A percentile compares a stretch with the other conserved stretches of the same genome.
Evolutionary conservation across 2,329 filamentous ascomycete species (phyloP).

Genomic region (Seiridium cupressi): DNA sequence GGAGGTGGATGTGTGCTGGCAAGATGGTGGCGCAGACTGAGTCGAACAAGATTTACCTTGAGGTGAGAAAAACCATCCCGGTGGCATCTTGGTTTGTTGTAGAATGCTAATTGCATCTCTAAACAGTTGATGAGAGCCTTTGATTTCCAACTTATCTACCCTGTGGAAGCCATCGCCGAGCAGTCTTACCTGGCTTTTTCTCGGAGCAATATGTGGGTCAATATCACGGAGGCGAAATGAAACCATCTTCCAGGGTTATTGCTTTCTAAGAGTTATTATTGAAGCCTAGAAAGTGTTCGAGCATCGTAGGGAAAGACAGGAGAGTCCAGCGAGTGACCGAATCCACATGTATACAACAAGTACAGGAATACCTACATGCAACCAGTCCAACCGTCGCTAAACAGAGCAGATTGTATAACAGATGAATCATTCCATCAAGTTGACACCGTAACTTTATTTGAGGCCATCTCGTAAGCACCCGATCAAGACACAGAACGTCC

Average conservation of each 20-base stretch:
- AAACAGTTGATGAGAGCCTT: background rate
- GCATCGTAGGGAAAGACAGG: too few relatives aligned
- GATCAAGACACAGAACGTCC: too few relatives aligned
- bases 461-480: too few relatives aligned
- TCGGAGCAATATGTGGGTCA: background rate
- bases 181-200: background rate
- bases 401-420: too few relatives aligned
- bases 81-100: background rate
- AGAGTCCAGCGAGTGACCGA: too few relatives aligned
- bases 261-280: background rate
- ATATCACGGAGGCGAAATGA: background rate
- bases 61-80: constrained; percentile 22
- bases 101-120: background rate
- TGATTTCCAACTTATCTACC: background rate
- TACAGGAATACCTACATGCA: too few relatives aligned
- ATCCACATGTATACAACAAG: too few relatives aligned
- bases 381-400: too few relatives aligned
- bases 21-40: constrained; percentile 37
- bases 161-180: background rate
- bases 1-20: constrained; percentile 36
- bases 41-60: constrained; percentile 36
- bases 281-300: background rate
- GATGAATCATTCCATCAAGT: too few relatives aligned
- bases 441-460: too few relatives aligned
- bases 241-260: background rate